Percentiles rank a stretch among this genome's conserved stretches.
These are phyloP conservation scores for Rhynchosporium graminicola DNA, from an alignment of 2,329 filamentous ascomycete genomes.

Conservation along the genomic window DNA sequence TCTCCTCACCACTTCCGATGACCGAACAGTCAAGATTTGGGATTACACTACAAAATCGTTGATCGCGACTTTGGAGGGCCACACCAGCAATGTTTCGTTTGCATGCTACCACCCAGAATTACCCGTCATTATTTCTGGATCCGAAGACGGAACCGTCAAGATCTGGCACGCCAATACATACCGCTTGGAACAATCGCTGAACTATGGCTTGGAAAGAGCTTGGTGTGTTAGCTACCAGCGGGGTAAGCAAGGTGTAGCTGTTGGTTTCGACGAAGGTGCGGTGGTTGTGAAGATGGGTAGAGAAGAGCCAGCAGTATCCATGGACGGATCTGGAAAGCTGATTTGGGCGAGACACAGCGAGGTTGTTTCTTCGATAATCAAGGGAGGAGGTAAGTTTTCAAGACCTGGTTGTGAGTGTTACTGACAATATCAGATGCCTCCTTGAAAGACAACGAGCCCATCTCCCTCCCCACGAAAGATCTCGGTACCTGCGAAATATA, in stretches of 20 bases:
- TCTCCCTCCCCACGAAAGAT: slow-evolving; percentile 88
- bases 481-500: slow-evolving; percentile 96
- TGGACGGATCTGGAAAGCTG: slow-evolving; percentile 94
- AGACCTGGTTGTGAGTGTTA: not conserved
- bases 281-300: slow-evolving; percentile 97
- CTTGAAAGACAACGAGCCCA: slow-evolving; percentile 85
- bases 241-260: slow-evolving; percentile 89
- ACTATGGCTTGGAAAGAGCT: slow-evolving; percentile 91
- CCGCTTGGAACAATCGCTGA: slow-evolving; percentile 90
- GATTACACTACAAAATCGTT: slow-evolving; percentile 98
- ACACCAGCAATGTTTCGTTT: slow-evolving; percentile 97
- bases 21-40: slow-evolving; percentile 97
- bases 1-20: slow-evolving; percentile 93
- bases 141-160: slow-evolving; percentile 94
- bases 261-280: slow-evolving; percentile 96
- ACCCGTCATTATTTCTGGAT: slow-evolving; percentile 95
- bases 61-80: slow-evolving; percentile 93
- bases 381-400: slow-evolving; percentile 65
- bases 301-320: slow-evolving; percentile 95
- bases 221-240: slow-evolving; percentile 98
- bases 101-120: slow-evolving; percentile 97
- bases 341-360: slow-evolving; percentile 97
- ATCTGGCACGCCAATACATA: slow-evolving; percentile 99
- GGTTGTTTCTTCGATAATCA: slow-evolving; percentile 92
- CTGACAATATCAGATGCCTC: slow-evolving; percentile 61